Conservation (phyloP, 2,329 filamentous ascomycete species). For the Immersiporthe knoxdaviesiana region DNA sequence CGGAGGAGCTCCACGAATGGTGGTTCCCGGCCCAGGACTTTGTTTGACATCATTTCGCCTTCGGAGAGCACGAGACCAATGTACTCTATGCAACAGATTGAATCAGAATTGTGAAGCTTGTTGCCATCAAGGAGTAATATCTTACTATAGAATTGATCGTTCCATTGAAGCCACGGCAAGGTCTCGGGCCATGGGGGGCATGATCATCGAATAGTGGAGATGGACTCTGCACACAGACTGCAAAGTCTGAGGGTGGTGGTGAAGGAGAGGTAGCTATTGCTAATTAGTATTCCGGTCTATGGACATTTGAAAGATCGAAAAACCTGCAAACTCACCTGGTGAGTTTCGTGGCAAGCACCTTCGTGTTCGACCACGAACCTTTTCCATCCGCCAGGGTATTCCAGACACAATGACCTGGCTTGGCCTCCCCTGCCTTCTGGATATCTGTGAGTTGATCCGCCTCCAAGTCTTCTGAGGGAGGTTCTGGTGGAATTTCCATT, state of each 20-base stretch:
- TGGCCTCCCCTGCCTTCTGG: background rate
- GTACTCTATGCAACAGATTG: background rate
- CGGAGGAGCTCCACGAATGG: background rate
- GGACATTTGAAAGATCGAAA: too few species aligned
- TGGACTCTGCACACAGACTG: slow-evolving; percentile 10
- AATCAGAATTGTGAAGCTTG: background rate
- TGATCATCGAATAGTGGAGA: background rate
- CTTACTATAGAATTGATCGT: background rate
- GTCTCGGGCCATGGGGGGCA: slow-evolving; percentile 2
- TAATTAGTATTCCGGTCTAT: background rate
- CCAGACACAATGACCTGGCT: slow-evolving; percentile 6
- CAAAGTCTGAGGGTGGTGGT: background rate
- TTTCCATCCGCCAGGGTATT: background rate
- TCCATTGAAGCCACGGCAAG: slow-evolving; percentile 8
- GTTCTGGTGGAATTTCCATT: slow-evolving; percentile 1
- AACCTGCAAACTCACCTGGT: background rate
- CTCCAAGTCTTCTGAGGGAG: background rate
- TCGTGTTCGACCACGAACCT: background rate
- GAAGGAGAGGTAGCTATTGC: background rate
- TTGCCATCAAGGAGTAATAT: too few species aligned
- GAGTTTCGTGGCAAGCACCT: background rate
- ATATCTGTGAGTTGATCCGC: background rate
- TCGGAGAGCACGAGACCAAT: background rate
- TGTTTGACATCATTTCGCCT: background rate
- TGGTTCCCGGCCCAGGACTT: background rate